Conservation (phyloP, 2,329 filamentous ascomycete species). For the Diaporthe nobilis region DNA sequence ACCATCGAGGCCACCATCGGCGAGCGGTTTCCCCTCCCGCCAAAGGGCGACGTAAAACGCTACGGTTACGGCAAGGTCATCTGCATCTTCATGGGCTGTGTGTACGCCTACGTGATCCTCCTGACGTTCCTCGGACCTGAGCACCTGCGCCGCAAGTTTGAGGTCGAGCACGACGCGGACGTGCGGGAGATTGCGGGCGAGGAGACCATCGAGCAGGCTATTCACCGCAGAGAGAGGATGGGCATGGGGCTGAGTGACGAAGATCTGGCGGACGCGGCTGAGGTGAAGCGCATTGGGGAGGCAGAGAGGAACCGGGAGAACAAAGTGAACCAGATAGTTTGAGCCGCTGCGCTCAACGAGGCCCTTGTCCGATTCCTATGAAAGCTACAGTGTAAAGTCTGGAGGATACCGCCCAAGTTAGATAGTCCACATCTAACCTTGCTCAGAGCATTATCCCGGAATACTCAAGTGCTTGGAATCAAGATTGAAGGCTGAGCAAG, state of each 20-base stretch:
- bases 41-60: conserved; percentile 63
- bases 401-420: too few species aligned
- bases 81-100: conserved; percentile 91
- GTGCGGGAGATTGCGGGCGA: conserved; percentile 61
- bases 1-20: conserved; percentile 85
- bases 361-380: neutral
- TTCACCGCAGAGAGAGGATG: conserved; percentile 60
- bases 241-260: conserved; percentile 52
- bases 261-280: conserved; percentile 39
- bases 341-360: neutral
- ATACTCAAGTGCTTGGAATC: neutral
- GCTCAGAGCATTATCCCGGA: neutral
- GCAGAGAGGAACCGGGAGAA: conserved; percentile 29
- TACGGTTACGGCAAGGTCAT: conserved; percentile 88
- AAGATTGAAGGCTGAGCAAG: neutral
- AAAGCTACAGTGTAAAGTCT: neutral
- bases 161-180: conserved; percentile 63
- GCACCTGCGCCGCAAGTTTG: conserved; percentile 65
- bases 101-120: conserved; percentile 75
- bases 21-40: conserved; percentile 79
- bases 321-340: neutral
- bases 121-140: conserved; percentile 75
- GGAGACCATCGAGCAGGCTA: conserved; percentile 52
- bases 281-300: conserved; percentile 37
- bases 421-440: neutral